These are phyloP conservation scores for Tuber umbilicatum DNA, from an alignment of 495 filamentous ascomycete species.

Conservation along the genomic window DNA sequence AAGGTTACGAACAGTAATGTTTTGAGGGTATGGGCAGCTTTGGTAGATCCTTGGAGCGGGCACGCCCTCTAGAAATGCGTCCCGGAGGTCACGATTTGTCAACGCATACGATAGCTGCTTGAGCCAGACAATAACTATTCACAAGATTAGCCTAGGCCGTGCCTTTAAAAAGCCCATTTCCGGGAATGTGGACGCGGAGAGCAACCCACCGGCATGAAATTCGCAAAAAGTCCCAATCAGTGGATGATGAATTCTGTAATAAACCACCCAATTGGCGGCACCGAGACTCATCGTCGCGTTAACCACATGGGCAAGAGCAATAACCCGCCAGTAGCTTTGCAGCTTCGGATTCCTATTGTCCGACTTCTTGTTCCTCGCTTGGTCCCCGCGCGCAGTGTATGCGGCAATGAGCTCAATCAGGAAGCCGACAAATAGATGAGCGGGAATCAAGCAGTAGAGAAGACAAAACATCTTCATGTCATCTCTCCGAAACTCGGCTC, in stretches of 20 bases:
- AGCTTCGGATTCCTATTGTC: slow-evolving; percentile 56
- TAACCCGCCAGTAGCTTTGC: slow-evolving; percentile 65
- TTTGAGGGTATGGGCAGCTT: slow-evolving; percentile 78
- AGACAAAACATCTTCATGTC: slow-evolving; percentile 69
- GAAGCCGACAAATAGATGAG: slow-evolving; percentile 82
- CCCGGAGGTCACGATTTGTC: slow-evolving; percentile 90
- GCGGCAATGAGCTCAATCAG: slow-evolving; percentile 78
- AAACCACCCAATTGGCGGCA: slow-evolving; percentile 77
- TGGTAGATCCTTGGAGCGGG: slow-evolving; percentile 72
- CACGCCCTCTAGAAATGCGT: slow-evolving; percentile 70
- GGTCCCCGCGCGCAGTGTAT: slow-evolving; percentile 59
- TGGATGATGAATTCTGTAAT: slow-evolving; percentile 83
- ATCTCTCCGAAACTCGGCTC: slow-evolving; percentile 75
- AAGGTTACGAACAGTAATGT: slow-evolving; percentile 80
- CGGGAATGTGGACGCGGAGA: neutral
- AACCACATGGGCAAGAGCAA: slow-evolving; percentile 69
- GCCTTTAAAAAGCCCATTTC: neutral
- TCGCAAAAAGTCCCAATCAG: slow-evolving; percentile 86
- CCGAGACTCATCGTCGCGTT: slow-evolving; percentile 76
- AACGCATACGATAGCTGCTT: slow-evolving; percentile 94
- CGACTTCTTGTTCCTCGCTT: slow-evolving; percentile 57
- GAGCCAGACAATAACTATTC: slow-evolving; percentile 76
- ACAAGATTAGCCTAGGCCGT: neutral
- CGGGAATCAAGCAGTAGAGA: slow-evolving; percentile 78
- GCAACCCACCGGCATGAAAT: slow-evolving; percentile 58